Evolutionary conservation across 2,329 filamentous ascomycete species (phyloP), one percentile per base, ranked within the genome.

Genomic region (Allantophomopsis lycopodina): DNA sequence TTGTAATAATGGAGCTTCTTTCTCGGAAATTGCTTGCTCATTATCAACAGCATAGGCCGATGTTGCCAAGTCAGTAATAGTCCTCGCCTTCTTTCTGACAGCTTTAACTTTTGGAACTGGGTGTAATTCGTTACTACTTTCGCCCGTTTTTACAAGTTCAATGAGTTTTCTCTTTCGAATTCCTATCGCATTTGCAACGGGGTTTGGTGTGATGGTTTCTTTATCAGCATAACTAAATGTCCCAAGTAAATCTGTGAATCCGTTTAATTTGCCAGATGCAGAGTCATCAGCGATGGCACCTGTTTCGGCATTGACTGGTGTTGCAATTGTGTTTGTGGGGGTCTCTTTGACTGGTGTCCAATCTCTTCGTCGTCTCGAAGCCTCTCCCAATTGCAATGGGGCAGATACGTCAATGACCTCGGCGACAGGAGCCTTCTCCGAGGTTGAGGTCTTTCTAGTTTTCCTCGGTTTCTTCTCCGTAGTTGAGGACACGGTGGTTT

Each of bases 41-140:
- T 57, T 53, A 2, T 60, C 53, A 17, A 61, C 55, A 11, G 54
- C 55, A 52, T 88, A 91, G 4, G 76, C 74, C 11, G 83, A 79
- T 1, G 79, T 89, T 10, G 84, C 83, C 37, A 83, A 61, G 32
- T 76, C 83, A 0, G 86, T 94, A 41, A 94, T 79, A 0, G 85
- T 93, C 32, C 75, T 76, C 0, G 77, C 60, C 55, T 81, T 88
- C 59, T 83, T 86, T 56, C 74, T 77, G 3, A 68, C 60, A 5
- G 65, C 62, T 47, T 75, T 80, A 16, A 59, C 54, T 51, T 72
- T 74, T 1, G 50, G 46, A 0, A 60, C 60, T 1, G 59, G 58
- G 14, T 50, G 55, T 34, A 53, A 44, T 11, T 41, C 45, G 1
- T 49, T 46, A 6, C 48, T 44, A 35, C 51, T n/a, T 3, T 51